Conservation (phyloP, 768 basidiomycete species). For the Hysterangium stoloniferum region DNA sequence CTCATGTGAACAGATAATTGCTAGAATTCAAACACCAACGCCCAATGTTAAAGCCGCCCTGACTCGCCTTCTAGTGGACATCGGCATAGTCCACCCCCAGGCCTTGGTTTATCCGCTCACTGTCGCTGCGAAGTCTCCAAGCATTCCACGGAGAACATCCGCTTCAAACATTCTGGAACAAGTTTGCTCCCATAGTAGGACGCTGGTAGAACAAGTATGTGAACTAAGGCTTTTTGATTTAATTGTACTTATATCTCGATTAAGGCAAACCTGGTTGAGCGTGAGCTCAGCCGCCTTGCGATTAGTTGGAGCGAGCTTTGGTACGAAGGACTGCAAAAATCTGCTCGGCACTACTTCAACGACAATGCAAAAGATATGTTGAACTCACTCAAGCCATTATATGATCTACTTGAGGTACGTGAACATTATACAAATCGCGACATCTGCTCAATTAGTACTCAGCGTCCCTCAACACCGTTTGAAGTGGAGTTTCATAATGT, state of each 20-base stretch:
- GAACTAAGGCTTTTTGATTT: background rate
- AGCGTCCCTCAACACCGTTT: constrained; percentile 90
- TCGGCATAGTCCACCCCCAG: constrained; percentile 42
- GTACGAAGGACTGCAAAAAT: constrained; percentile 43
- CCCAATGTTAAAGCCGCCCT: constrained; percentile 32
- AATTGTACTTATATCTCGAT: background rate
- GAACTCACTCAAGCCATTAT: constrained; percentile 35
- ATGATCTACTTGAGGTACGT: constrained; percentile 41
- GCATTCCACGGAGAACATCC: constrained; percentile 30
- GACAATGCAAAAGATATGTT: constrained; percentile 40
- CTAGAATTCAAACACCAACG: constrained; percentile 39
- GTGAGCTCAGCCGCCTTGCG: constrained; percentile 41
- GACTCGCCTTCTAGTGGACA: constrained; percentile 34
- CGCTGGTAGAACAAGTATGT: constrained; percentile 34
- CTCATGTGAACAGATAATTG: constrained; percentile 33
- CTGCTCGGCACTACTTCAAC: constrained; percentile 40
- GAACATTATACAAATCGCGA: constrained; percentile 25
- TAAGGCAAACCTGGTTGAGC: constrained; percentile 35
- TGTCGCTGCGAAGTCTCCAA: constrained; percentile 40
- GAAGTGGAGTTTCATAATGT: constrained; percentile 93
- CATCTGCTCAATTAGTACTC: constrained; percentile 8
- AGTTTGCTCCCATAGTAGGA: constrained; percentile 36
- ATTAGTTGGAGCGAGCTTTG: constrained; percentile 45
- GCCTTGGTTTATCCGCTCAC: constrained; percentile 40
- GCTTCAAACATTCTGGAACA: constrained; percentile 35